Base-by-base conservation (phyloP, 495 filamentous ascomycete genomes). In the Tuber borchii region DNA sequence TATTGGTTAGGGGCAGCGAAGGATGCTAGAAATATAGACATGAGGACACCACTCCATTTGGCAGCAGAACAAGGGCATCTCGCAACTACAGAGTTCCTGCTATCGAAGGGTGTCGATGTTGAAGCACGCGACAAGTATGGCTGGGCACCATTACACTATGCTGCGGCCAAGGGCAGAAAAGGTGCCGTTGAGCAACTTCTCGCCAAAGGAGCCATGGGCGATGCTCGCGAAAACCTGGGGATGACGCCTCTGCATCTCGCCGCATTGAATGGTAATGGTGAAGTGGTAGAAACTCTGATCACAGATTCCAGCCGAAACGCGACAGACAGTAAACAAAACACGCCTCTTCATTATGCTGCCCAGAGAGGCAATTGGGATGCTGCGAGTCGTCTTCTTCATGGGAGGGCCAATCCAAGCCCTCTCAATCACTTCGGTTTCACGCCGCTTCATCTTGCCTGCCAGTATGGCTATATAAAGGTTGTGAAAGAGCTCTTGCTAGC, bases 331-430 rank as follows among this genome's bases (percentile, higher is more conserved):
- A n/a, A n/a, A n/a, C n/a, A n/a, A n/a, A n/a, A n/a, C n/a, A n/a
- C n/a, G n/a, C n/a, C 76, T 7, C 76, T 77, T 20, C 73, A 77
- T 75, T 77, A 75, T 51, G 73, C 76, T 20, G 73, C 76, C 31
- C 69, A 46, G 51, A 71, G 34, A 7, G 76, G 76, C 20, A 68
- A 75, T 65, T 44, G 71, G 26, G 43, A 45, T 43, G 71, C 70
- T 14, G 69, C 75, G 6, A 17, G 45, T n/a, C 70, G 34, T 22
- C 76, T 77, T 69, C 43, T 74, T 34, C 46, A 45, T 40, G 48
- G 46, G 39, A 73, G 76, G 14, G 76, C 76, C n/a, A n/a, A n/a
- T 56, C 48, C 48, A 56, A 56, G 22, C 22, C 22, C 22, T n/a
- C 8, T 10, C 8, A n/a, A n/a, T 12, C 22, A n/a, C 2, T 10